Evolutionary conservation across 2,329 filamentous ascomycete genomes (phyloP), one percentile per base, ranked within the genome.

Genomic region (Leptographium lundbergii): DNA sequence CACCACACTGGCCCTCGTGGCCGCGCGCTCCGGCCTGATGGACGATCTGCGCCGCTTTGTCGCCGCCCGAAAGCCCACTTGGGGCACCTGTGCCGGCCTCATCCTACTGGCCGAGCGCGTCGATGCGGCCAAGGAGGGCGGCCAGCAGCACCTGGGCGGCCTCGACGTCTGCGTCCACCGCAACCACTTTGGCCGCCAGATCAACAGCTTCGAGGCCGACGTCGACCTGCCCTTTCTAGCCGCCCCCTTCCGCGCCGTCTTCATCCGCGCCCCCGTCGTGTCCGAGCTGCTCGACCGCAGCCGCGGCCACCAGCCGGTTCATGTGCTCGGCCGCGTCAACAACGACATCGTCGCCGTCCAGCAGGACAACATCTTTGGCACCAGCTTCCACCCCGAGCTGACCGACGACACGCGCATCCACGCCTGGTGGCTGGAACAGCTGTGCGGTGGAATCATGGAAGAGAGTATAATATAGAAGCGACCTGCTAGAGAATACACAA

Each of bases 51-150:
- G 90, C 57, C 81, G 91, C 36, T 99, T 96, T 72, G 91, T 97
- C 32, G 32, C 88, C 48, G 75, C 83, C 57, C 83, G 87, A 65
- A 91, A 88, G 66, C 91, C 91, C 13, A 89, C 88, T 27, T 99
- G 92, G 92, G 94, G 94, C 59, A 97, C 94, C 24, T 99, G 94
- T 71, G 94, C 94, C 14, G 94, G 94, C 11, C 80, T 97, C 60
- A 96, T 99, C 65, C 76, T 97, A 55, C 84, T 99, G 56, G 87
- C 91, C 2, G 88, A 96, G 67, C 85, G 87, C 60, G 92, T 91
- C 56, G 95, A 92, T 70, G 82, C 86, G 62, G 91, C 89, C 45
- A 97, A 96, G 70, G 85, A 88, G 67, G 91, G 90, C 51, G 92
- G 92, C 0, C 94, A 97, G 71, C 90, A 96, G 61, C 80, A 97